Evolutionary conservation across 176 grass and related monocot genomes (phyloP), one percentile per base, ranked within the genome.

Genomic region (Lolium multiflorum): DNA sequence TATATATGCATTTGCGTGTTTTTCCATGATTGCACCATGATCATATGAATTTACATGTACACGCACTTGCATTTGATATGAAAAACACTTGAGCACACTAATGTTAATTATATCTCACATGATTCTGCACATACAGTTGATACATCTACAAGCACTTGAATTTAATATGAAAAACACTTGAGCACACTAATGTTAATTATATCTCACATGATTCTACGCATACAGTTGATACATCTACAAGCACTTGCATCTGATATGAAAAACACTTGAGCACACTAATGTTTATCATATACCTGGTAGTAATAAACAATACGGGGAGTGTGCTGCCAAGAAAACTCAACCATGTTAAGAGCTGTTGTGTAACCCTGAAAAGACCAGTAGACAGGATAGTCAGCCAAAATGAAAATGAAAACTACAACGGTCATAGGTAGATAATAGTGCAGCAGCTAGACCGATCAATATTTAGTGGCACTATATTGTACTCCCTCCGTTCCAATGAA

Each of bases 201-300:
- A 6, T 4, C 13, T 4, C 17, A 79, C 1, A 74, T 55, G 26
- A 26, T 80, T 76, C 35, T 80, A 39, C 16, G 21, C 49, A 38
- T 51, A 37, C 25, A 47, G n/a, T 37, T 52, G 62, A 72, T 64
- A 72, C 21, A 57, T 47, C 88, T 85, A 84, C 12, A 80, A 16
- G 17, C 39, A 59, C 11, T 20, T 74, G 41, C 31, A 38, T 41
- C 51, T 41, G 15, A 39, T 78, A 14, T 22, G 18, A 44, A 67
- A 60, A 35, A 31, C 22, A 13, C 9, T 39, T 39, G 46, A 68
- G 26, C 6, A 9, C 26, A 47, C 24, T 24, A 26, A 82, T 52
- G n/a, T 75, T 52, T 31, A 74, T 15, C 80, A 6, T 86, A 6
- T 88, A 96, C 97, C 97, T 99, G 94, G 68, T 91, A 91, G 81